Conservation (phyloP, 352 stramenopile genomes). For the Elongisporangium undulatum region DNA sequence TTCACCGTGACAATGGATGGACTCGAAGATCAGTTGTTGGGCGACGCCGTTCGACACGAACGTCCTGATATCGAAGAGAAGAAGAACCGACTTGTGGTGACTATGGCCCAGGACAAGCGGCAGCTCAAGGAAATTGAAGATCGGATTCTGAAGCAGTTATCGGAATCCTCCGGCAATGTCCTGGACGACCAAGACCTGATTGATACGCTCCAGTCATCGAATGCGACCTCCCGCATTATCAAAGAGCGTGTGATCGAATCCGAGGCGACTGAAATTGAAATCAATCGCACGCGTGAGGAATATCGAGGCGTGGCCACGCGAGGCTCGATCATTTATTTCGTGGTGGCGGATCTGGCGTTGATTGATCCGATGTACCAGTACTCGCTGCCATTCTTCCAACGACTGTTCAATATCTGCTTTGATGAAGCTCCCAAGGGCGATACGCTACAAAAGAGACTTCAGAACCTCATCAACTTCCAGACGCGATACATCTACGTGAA, state of each 20-base stretch:
- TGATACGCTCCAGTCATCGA: conserved; percentile 83
- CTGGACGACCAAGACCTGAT: conserved; percentile 91
- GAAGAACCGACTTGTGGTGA: conserved; percentile 90
- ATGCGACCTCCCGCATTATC: conserved; percentile 79
- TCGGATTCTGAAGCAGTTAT: conserved; percentile 90
- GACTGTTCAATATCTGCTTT: conserved; percentile 91
- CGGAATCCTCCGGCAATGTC: conserved; percentile 90
- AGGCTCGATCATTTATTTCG: conserved; percentile 94
- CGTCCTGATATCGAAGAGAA: conserved; percentile 92
- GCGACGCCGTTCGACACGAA: conserved; percentile 90
- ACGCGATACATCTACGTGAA: conserved; percentile 93
- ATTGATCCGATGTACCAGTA: conserved; percentile 97
- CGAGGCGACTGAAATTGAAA: conserved; percentile 88
- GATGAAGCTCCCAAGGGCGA: conserved; percentile 60
- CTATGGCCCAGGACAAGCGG: conserved; percentile 92
- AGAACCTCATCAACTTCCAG: conserved; percentile 86
- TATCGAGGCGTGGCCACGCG: conserved; percentile 90
- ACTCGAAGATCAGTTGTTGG: conserved; percentile 91
- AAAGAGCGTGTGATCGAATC: conserved; percentile 90
- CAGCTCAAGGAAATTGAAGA: conserved; percentile 93
- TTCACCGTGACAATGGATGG: conserved; percentile 95
- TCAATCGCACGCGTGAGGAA: conserved; percentile 86
- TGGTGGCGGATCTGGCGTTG: conserved; percentile 88
- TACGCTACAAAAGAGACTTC: conserved; percentile 52
- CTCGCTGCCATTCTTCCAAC: conserved; percentile 91